Base-by-base conservation (phyloP, 2,329 filamentous ascomycete species). In the Xylariaceae sp. region DNA sequence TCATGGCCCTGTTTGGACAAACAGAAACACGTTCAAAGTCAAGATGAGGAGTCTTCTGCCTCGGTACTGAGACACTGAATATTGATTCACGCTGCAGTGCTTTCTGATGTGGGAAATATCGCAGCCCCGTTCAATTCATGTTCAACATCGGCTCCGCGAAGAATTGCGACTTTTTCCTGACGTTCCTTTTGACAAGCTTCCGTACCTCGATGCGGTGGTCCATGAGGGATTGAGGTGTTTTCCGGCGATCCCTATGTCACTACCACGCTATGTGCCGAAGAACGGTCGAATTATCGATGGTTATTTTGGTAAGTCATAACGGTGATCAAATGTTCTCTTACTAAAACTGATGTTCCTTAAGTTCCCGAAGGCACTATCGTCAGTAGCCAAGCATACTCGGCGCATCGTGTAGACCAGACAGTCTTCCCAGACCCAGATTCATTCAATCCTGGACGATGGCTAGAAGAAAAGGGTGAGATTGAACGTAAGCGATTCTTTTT, bases 361-460 rank as follows among this genome's bases (percentile, higher is more conserved):
- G 54, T 86, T 14, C 82, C 83, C 0, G 74, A 67, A 38, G 71
- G 73, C 5, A 80, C 81, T 0, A 74, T 83, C 39, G 82, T 84
- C 46, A 84, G 82, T 63, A 79, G 77, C 56, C 83, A 86, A 66
- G 78, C 83, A 1, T 82, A 78, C 62, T 84, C 82, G 11, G 73
- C 84, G 33, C 81, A 86, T 57, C 76, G 78, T 17, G 72, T 83
- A 50, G 79, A 86, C 57, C 66, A 71, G 11, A 77, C 84, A 50
- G 86, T 90, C 1, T 97, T 95, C 66, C 84, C 87, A 1, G 80
- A 91, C 41, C 88, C 91, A 0, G 88, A 96, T 54, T 71, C 69
- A 6, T 97, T 92, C 65, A 77, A 86, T 46, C 92, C 92, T 0
- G 88, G 93, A 51, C 80, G 93, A 60, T 97, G 92, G 92, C 81